phyloP scores from a whole-genome alignment of 179 eudicot genomes.

The Sideroxylon spinosum region DNA sequence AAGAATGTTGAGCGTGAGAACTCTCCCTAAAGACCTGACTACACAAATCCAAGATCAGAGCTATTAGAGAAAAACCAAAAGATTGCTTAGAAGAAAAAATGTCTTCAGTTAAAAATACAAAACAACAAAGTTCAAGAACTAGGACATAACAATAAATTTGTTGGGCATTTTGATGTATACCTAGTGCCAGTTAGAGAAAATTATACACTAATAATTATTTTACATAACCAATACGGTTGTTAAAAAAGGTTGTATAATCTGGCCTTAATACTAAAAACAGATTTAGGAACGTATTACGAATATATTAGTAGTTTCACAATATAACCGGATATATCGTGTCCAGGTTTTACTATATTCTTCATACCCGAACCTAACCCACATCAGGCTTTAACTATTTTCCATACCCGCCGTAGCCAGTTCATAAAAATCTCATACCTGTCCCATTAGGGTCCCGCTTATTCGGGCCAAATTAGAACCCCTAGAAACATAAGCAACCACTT shows the following conservation, averaged over 20 bases:
- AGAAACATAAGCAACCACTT: neutral
- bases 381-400: too few species aligned
- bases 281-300: neutral
- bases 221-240: too few species aligned
- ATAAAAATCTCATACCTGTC: too few species aligned
- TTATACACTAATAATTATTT: neutral
- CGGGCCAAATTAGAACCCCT: neutral
- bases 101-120: neutral
- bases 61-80: neutral
- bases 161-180: neutral
- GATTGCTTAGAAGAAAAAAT: neutral
- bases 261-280: neutral
- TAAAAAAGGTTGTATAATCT: neutral
- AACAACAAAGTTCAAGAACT: conserved; percentile 7
- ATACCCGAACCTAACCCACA: too few species aligned
- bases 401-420: too few species aligned
- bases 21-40: neutral
- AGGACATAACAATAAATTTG: neutral
- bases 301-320: too few species aligned
- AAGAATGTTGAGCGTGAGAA: too few species aligned
- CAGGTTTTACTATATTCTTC: too few species aligned
- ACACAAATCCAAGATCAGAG: neutral
- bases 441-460: too few species aligned
- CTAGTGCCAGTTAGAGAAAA: neutral
- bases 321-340: too few species aligned